Conservation (phyloP, 2,329 filamentous ascomycete species). For the Nigrograna mackinnonii region DNA sequence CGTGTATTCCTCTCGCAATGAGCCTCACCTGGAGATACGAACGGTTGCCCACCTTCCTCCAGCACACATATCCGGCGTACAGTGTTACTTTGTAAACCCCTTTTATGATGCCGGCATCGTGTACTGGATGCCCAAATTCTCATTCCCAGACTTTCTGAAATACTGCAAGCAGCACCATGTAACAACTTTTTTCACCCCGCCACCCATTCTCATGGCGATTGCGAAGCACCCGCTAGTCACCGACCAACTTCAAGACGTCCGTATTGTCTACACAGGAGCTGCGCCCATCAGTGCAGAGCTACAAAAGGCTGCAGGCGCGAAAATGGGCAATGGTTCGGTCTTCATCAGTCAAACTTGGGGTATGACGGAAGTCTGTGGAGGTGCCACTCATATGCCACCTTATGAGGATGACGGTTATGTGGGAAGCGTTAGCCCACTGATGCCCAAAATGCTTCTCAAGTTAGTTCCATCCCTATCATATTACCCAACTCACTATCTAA, state of each 20-base stretch:
- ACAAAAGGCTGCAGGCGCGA: constrained; percentile 54
- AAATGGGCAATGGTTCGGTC: constrained; percentile 31
- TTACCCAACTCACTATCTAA: constrained; percentile 10
- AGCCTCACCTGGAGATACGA: constrained; percentile 23
- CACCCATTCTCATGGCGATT: constrained; percentile 60
- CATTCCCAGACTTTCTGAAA: constrained; percentile 55
- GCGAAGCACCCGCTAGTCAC: constrained; percentile 57
- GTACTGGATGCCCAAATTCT: constrained; percentile 64
- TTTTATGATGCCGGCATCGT: constrained; percentile 34
- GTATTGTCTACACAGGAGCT: constrained; percentile 51
- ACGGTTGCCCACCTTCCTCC: constrained; percentile 46
- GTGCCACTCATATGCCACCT: constrained; percentile 46
- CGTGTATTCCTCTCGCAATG: constrained; percentile 8
- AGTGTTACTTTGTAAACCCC: constrained; percentile 45
- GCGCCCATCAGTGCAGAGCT: constrained; percentile 57
- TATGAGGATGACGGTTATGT: constrained; percentile 36
- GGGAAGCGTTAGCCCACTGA: constrained; percentile 43
- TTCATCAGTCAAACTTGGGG: constrained; percentile 57
- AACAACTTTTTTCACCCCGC: constrained; percentile 59
- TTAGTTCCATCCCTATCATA: not conserved
- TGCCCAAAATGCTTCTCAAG: constrained; percentile 1
- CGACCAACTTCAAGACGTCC: no score
- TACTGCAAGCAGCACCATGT: constrained; percentile 52
- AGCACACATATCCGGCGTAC: constrained; percentile 45
- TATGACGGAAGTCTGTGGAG: constrained; percentile 54